phyloP scores from a whole-genome alignment of 768 basidiomycete species.

The Tulasnella sp. region DNA sequence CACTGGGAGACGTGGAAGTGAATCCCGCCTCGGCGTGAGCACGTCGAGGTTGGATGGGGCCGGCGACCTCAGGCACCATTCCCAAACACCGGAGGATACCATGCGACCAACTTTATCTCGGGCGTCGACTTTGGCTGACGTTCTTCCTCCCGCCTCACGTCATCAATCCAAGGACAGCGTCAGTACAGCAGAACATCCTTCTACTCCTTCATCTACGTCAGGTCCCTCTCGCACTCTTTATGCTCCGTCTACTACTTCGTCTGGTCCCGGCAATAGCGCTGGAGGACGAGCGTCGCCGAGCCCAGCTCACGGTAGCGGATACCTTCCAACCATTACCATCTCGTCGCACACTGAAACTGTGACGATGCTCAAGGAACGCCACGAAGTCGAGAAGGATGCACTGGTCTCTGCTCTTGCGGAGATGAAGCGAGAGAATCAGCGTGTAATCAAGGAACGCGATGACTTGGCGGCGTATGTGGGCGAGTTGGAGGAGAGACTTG shows the following conservation, averaged over 20 bases:
- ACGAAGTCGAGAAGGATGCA: conserved; percentile 15
- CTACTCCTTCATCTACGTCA: conserved; percentile 2
- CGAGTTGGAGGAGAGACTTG: conserved; percentile 13
- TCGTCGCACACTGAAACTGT: conserved; percentile 3
- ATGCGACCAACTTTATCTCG: neutral
- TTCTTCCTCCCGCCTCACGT: neutral
- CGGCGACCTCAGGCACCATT: neutral
- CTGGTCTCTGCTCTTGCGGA: conserved; percentile 10
- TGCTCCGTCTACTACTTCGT: conserved; percentile 2
- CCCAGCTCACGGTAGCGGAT: neutral
- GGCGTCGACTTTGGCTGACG: neutral
- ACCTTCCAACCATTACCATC: neutral
- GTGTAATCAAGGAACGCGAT: neutral
- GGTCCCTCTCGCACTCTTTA: conserved; percentile 7
- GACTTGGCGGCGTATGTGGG: conserved; percentile 8
- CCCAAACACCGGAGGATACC: neutral
- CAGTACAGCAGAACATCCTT: neutral
- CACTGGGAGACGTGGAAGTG: neutral
- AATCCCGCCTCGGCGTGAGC: neutral
- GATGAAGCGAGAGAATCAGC: conserved; percentile 8
- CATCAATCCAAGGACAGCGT: neutral
- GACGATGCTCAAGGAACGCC: conserved; percentile 10
- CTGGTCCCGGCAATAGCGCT: neutral
- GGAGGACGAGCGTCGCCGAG: neutral
- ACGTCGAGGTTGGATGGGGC: neutral